A percentile compares a stretch with the other conserved stretches of the same genome.
phyloP scores from a whole-genome alignment of 1,284 basidiomycete species.

The Trametes hirsuta region DNA sequence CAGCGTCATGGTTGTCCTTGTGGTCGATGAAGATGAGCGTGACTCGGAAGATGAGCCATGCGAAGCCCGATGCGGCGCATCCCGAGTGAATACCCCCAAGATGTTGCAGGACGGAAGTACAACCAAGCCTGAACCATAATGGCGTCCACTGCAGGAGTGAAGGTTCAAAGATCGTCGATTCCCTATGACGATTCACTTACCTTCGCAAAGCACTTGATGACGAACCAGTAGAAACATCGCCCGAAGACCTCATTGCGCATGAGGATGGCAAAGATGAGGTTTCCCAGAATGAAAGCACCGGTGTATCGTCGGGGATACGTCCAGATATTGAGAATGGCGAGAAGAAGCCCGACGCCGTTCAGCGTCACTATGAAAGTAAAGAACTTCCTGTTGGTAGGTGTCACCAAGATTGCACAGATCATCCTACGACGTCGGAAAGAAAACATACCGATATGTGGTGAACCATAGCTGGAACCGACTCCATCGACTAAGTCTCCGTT shows the following conservation, averaged over 20 bases:
- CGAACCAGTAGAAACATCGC: constrained; percentile 57
- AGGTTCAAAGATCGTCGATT: neutral
- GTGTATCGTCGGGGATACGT: constrained; percentile 61
- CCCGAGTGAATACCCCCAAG: constrained; percentile 75
- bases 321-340: constrained; percentile 57
- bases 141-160: constrained; percentile 57
- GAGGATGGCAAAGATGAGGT: constrained; percentile 43
- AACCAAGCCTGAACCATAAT: constrained; percentile 59
- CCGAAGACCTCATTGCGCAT: constrained; percentile 62
- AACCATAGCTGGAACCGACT: constrained; percentile 63
- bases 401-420: neutral
- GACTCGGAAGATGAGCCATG: constrained; percentile 66
- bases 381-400: constrained; percentile 52
- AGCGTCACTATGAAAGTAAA: constrained; percentile 54
- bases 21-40: constrained; percentile 56
- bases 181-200: constrained; percentile 33
- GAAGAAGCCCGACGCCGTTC: constrained; percentile 53
- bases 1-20: constrained; percentile 54
- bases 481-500: constrained; percentile 42
- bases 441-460: constrained; percentile 61
- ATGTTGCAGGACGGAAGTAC: constrained; percentile 67
- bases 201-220: constrained; percentile 67
- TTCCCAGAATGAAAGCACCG: constrained; percentile 63
- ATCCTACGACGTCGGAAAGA: neutral
- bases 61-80: constrained; percentile 63